A percentile compares a stretch with the other conserved stretches of the same genome.
These are phyloP conservation scores for Aquilaria agallochum DNA, from an alignment of 441 rosid species.

Conservation along the genomic window DNA sequence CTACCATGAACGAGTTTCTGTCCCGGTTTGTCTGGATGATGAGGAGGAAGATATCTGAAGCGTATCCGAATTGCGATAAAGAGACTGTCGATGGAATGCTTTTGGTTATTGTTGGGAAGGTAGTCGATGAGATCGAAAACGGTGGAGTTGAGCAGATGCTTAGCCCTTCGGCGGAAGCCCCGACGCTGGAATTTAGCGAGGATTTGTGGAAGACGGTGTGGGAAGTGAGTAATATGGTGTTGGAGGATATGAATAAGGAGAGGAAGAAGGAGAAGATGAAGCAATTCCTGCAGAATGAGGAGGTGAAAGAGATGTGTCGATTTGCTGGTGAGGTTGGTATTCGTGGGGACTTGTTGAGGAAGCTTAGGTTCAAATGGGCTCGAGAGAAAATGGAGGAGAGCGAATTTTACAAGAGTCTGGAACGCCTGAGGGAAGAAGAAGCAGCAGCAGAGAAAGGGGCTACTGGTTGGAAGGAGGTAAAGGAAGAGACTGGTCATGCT, in stretches of 20 bases:
- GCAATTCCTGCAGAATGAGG: conserved; percentile 59
- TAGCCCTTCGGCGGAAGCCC: conserved; percentile 24
- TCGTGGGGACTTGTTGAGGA: conserved; percentile 83
- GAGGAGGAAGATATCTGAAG: conserved; percentile 68
- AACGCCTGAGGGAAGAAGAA: conserved; percentile 37
- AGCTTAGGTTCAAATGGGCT: conserved; percentile 90
- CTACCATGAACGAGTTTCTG: conserved; percentile 60
- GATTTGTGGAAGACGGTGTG: conserved; percentile 83
- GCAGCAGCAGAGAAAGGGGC: conserved; percentile 24
- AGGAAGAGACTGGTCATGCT: conserved; percentile 26
- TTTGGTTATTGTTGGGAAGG: conserved; percentile 60
- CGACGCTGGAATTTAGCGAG: conserved; percentile 62
- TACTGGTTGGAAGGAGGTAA: conserved; percentile 23
- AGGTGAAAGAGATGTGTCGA: conserved; percentile 81
- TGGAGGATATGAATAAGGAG: conserved; percentile 84
- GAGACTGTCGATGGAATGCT: conserved; percentile 71
- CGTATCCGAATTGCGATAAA: conserved; percentile 53
- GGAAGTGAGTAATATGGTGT: conserved; percentile 76
- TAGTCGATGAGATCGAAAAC: conserved; percentile 67
- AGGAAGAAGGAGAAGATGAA: conserved; percentile 86
- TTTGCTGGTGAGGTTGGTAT: conserved; percentile 93
- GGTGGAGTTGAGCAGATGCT: conserved; percentile 45
- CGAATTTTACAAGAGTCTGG: conserved; percentile 60
- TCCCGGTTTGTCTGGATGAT: conserved; percentile 79
- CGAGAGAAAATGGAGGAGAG: conserved; percentile 82